These are phyloP conservation scores for Prunus davidiana DNA, from an alignment of 306 rosid species.

Conservation along the genomic window DNA sequence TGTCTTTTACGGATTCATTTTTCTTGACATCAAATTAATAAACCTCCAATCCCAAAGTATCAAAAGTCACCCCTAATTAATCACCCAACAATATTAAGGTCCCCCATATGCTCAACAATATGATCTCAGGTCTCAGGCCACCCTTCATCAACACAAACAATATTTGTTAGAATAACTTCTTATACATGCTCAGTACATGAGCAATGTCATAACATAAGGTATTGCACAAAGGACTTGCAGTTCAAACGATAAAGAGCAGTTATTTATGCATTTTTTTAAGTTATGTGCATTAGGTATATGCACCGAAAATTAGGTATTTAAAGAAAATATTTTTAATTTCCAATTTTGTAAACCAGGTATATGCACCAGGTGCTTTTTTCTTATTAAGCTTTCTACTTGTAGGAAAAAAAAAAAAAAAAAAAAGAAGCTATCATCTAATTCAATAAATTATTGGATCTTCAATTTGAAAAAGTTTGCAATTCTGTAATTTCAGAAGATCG, in stretches of 20 bases:
- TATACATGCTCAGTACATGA: not conserved
- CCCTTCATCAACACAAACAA: not conserved
- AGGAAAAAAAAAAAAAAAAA: not conserved
- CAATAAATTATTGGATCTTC: too few species aligned
- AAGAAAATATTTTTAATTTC: not conserved
- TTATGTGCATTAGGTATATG: too few species aligned
- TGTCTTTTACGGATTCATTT: not conserved
- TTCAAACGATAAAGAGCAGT: too few species aligned
- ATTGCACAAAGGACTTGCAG: accelerated
- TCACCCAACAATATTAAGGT: not conserved
- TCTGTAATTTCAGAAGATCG: not conserved
- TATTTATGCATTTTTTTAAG: too few species aligned
- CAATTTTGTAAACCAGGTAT: not conserved
- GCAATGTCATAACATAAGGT: not conserved
- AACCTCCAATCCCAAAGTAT: not conserved
- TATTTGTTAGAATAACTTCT: not conserved
- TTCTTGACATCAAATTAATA: conserved; percentile 8
- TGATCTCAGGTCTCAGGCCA: not conserved
- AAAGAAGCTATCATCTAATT: too few species aligned
- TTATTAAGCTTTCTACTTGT: not conserved
- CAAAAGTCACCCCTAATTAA: not conserved
- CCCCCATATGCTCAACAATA: not conserved
- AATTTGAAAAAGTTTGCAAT: not conserved
- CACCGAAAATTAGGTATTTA: accelerated
- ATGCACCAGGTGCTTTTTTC: not conserved